Evolutionary conservation across 2,329 filamentous ascomycete genomes (phyloP).

Genomic region (Aspergillus pseudonomiae): DNA sequence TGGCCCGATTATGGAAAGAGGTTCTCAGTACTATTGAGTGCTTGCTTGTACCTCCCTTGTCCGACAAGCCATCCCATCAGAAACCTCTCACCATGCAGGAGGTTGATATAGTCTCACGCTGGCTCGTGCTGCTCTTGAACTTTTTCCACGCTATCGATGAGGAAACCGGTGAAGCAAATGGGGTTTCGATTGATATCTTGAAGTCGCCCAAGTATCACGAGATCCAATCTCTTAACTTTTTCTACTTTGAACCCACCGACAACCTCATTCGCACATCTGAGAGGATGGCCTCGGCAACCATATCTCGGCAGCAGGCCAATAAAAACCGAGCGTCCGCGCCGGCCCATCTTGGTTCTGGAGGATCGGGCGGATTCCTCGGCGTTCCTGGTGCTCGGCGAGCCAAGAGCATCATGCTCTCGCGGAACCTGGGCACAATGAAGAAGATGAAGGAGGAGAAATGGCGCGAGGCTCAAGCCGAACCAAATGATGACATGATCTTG

Average conservation of each 20-base stretch:
- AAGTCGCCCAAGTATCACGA: slow-evolving; percentile 99
- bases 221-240: slow-evolving; percentile 94
- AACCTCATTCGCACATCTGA: slow-evolving; percentile 94
- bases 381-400: slow-evolving; percentile 53
- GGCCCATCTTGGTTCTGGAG: slow-evolving; percentile 49
- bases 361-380: slow-evolving; percentile 51
- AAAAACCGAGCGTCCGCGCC: slow-evolving; percentile 73
- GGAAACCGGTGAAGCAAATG: slow-evolving; percentile 76
- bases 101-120: slow-evolving; percentile 91
- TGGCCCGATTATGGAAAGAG: slow-evolving; percentile 98
- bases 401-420: slow-evolving; percentile 84
- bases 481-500: slow-evolving; percentile 97
- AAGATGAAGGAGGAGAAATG: slow-evolving; percentile 95
- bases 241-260: slow-evolving; percentile 93
- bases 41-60: slow-evolving; percentile 87
- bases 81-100: slow-evolving; percentile 82
- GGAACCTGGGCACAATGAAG: slow-evolving; percentile 94
- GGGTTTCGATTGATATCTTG: slow-evolving; percentile 86
- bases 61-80: slow-evolving; percentile 89
- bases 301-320: slow-evolving; percentile 71
- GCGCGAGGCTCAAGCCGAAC: slow-evolving; percentile 92
- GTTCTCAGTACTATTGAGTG: slow-evolving; percentile 88
- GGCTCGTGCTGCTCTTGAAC: slow-evolving; percentile 85
- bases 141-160: slow-evolving; percentile 97
- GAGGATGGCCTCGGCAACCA: slow-evolving; percentile 87